These are phyloP conservation scores for Tylopilus orsonianus DNA, from an alignment of 1,284 basidiomycete genomes.

Conservation along the genomic window DNA sequence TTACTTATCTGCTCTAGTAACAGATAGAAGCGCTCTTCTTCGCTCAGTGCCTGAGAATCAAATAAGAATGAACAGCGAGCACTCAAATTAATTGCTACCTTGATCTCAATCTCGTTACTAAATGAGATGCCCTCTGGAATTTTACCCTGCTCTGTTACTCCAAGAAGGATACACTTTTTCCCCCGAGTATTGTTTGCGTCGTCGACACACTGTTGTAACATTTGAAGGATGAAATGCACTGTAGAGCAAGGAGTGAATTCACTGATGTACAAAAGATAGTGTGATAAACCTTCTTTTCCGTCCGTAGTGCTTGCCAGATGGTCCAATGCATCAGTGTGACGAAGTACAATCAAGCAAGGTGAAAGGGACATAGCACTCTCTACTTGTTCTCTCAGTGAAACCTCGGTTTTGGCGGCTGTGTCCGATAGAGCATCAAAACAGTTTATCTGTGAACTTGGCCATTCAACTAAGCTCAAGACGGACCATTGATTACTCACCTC, in stretches of 20 bases:
- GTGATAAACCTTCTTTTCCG: constrained; percentile 55
- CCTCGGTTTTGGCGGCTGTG: constrained; percentile 78
- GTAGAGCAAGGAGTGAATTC: constrained; percentile 1
- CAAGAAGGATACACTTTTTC: constrained; percentile 73
- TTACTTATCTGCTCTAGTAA: constrained; percentile 18
- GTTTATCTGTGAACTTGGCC: constrained; percentile 59
- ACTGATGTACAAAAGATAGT: background rate
- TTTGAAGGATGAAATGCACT: constrained; percentile 62
- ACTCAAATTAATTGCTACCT: constrained; percentile 45
- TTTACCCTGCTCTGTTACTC: constrained; percentile 68
- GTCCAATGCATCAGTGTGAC: constrained; percentile 83
- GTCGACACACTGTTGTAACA: constrained; percentile 68
- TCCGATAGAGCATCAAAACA: constrained; percentile 87
- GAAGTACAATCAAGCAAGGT: constrained; percentile 83
- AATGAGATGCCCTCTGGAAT: constrained; percentile 76
- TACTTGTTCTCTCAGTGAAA: constrained; percentile 71
- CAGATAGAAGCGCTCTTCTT: constrained; percentile 62
- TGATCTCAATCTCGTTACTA: constrained; percentile 83
- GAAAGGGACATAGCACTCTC: constrained; percentile 80
- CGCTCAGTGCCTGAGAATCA: constrained; percentile 69
- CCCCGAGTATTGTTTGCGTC: constrained; percentile 50
- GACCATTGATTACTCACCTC: constrained; percentile 52
- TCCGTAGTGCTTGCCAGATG: constrained; percentile 66
- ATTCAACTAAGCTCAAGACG: background rate
- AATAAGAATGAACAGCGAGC: constrained; percentile 9